Evolutionary conservation across 208 protist genomes (phyloP).

Genomic region (Lotmaria passim): DNA sequence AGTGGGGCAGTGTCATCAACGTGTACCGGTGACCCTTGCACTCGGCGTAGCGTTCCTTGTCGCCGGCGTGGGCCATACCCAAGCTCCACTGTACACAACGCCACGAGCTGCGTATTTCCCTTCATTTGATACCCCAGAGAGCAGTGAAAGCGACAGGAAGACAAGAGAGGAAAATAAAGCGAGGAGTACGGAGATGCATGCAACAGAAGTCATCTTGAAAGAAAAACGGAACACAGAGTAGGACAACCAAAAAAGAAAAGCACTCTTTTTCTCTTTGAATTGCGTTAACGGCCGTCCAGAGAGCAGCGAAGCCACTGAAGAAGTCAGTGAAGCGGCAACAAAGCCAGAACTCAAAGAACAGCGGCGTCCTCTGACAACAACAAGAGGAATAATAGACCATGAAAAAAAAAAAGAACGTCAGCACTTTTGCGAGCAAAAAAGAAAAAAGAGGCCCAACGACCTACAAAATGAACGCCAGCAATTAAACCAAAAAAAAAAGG

Average conservation of each 20-base stretch:
- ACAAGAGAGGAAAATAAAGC: too few relatives aligned
- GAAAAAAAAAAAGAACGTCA: not conserved
- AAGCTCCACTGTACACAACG: not conserved
- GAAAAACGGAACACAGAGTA: too few relatives aligned
- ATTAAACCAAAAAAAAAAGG: not conserved
- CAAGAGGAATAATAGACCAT: not conserved
- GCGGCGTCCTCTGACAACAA: not conserved
- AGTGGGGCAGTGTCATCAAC: constrained; percentile 77
- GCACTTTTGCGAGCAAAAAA: constrained; percentile 9
- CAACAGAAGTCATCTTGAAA: too few relatives aligned
- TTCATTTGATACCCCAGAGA: too few relatives aligned
- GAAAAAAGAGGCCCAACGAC: too few relatives aligned
- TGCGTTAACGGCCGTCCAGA: too few relatives aligned
- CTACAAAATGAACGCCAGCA: not conserved
- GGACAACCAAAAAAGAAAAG: too few relatives aligned
- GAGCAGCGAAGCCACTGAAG: too few relatives aligned
- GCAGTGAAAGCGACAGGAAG: not conserved
- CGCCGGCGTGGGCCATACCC: not conserved
- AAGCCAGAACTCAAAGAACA: not conserved
- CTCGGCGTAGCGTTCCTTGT: constrained; percentile 47
- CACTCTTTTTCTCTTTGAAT: too few relatives aligned
- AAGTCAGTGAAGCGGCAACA: too few relatives aligned
- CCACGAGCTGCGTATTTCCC: too few relatives aligned
- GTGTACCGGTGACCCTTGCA: constrained; percentile 54
- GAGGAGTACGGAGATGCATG: too few relatives aligned